These are phyloP conservation scores for Marasmius sp. DNA, from an alignment of 1,284 basidiomycete species.

Conservation along the genomic window DNA sequence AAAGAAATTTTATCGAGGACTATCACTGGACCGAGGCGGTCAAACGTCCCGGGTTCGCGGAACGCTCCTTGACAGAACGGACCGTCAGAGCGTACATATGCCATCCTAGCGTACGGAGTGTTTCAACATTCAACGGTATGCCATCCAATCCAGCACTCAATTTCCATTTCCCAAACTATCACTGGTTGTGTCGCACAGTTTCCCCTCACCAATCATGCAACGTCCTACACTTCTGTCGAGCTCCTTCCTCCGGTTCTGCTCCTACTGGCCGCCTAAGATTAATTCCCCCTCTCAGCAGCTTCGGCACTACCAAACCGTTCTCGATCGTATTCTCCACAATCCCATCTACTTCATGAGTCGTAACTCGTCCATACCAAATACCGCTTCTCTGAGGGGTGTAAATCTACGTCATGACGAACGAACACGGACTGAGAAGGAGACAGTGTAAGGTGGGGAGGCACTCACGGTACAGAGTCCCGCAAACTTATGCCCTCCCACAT, in stretches of 20 bases:
- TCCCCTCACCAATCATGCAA: constrained; percentile 71
- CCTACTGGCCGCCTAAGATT: constrained; percentile 63
- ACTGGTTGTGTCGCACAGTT: background rate
- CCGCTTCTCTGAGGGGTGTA: constrained; percentile 82
- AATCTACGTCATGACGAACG: constrained; percentile 48
- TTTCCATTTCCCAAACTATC: background rate
- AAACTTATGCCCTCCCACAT: constrained; percentile 90
- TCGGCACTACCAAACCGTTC: constrained; percentile 78
- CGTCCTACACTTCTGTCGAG: constrained; percentile 39
- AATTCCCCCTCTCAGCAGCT: constrained; percentile 80
- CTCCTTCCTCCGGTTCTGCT: constrained; percentile 17
- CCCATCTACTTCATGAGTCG: constrained; percentile 82
- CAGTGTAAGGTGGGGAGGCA: constrained; percentile 11
- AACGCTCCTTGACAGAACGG: too few species aligned
- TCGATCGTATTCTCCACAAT: constrained; percentile 88
- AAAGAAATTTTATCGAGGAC: too few species aligned
- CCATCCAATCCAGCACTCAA: background rate
- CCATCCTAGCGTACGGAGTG: too few species aligned
- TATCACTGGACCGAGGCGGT: too few species aligned
- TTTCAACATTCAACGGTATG: background rate
- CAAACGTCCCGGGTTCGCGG: too few species aligned
- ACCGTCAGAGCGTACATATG: too few species aligned
- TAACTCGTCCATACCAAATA: constrained; percentile 93
- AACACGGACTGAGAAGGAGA: background rate
- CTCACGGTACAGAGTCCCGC: constrained; percentile 89